Percentiles rank a stretch among this genome's conserved stretches.
phyloP scores from a whole-genome alignment of 2,329 filamentous ascomycete genomes.

The Ploettnerulaceae sp. region DNA sequence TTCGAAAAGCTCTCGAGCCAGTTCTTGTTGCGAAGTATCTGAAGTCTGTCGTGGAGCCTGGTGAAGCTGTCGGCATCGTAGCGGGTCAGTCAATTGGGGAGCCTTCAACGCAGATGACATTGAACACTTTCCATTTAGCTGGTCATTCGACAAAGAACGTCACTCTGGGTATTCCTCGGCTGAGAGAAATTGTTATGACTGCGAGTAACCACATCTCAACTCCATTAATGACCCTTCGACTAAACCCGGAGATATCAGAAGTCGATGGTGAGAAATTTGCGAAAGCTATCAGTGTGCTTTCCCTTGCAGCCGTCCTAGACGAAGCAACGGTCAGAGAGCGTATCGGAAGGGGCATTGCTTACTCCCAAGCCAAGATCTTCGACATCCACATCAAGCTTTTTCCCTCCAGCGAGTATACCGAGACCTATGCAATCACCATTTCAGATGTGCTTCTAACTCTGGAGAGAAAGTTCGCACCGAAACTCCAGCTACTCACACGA shows the following conservation, averaged over 20 bases:
- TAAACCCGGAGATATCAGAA: constrained; percentile 66
- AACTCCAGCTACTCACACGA: constrained; percentile 64
- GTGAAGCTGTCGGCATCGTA: constrained; percentile 94
- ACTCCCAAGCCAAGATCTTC: constrained; percentile 75
- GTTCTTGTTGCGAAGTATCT: constrained; percentile 91
- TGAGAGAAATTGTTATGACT: constrained; percentile 98
- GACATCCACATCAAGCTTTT: constrained; percentile 80
- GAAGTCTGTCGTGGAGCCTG: constrained; percentile 85
- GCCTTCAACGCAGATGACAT: constrained; percentile 97
- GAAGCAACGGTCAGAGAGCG: constrained; percentile 75
- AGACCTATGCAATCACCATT: constrained; percentile 78
- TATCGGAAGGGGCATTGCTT: constrained; percentile 64
- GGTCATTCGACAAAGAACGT: constrained; percentile 98
- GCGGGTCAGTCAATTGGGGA: constrained; percentile 96
- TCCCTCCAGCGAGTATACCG: constrained; percentile 73
- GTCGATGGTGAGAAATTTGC: constrained; percentile 74
- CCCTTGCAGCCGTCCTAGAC: constrained; percentile 78
- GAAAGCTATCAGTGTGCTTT: constrained; percentile 85
- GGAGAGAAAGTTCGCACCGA: constrained; percentile 73
- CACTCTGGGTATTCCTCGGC: constrained; percentile 92
- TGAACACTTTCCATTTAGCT: constrained; percentile 99
- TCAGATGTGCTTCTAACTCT: constrained; percentile 74
- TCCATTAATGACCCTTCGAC: constrained; percentile 79
- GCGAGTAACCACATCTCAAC: constrained; percentile 86
- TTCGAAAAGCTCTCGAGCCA: constrained; percentile 52